A percentile compares a stretch with the other conserved stretches of the same genome.
Conservation (phyloP, 2,329 filamentous ascomycete genomes). For the Colletotrichum acutatum region DNA sequence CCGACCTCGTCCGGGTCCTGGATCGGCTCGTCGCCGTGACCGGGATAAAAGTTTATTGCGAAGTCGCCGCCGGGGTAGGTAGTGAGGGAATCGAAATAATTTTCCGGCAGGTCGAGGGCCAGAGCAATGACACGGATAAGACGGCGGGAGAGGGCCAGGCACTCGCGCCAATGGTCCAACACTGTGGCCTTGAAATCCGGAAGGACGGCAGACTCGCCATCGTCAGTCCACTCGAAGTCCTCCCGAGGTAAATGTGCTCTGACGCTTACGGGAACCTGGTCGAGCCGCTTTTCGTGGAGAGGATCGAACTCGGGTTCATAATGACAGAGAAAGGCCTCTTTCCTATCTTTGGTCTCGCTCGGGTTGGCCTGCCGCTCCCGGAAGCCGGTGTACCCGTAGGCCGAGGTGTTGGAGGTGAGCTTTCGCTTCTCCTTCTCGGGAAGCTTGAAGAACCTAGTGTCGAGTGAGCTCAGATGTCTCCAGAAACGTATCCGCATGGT, state of each 20-base stretch:
- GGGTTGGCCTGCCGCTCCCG: slow-evolving; percentile 36
- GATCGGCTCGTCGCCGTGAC: slow-evolving; percentile 28
- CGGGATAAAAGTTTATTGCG: slow-evolving; percentile 40
- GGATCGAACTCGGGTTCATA: slow-evolving; percentile 56
- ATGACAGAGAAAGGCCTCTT: slow-evolving; percentile 43
- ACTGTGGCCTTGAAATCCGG: slow-evolving; percentile 54
- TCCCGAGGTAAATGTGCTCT: slow-evolving; percentile 28
- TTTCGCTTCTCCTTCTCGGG: slow-evolving; percentile 42
- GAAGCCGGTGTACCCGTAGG: slow-evolving; percentile 28
- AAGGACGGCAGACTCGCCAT: slow-evolving; percentile 45
- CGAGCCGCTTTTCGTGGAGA: slow-evolving; percentile 8
- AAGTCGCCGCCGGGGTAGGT: slow-evolving; percentile 40
- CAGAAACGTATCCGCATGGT: neutral
- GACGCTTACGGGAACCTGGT: slow-evolving; percentile 27
- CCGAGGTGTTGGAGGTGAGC: slow-evolving; percentile 39
- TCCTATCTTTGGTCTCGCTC: slow-evolving; percentile 43
- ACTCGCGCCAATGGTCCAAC: slow-evolving; percentile 52
- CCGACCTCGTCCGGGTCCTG: slow-evolving; percentile 47
- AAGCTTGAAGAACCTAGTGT: slow-evolving; percentile 43
- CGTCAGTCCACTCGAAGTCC: slow-evolving; percentile 32
- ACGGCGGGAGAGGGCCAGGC: slow-evolving; percentile 37
- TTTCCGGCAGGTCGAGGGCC: slow-evolving; percentile 37
- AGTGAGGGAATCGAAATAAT: slow-evolving; percentile 35
- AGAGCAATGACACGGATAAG: slow-evolving; percentile 39
- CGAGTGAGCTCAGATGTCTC: slow-evolving; percentile 38